phyloP scores from a whole-genome alignment of 345 rosid genomes.

The Salix exigua region DNA sequence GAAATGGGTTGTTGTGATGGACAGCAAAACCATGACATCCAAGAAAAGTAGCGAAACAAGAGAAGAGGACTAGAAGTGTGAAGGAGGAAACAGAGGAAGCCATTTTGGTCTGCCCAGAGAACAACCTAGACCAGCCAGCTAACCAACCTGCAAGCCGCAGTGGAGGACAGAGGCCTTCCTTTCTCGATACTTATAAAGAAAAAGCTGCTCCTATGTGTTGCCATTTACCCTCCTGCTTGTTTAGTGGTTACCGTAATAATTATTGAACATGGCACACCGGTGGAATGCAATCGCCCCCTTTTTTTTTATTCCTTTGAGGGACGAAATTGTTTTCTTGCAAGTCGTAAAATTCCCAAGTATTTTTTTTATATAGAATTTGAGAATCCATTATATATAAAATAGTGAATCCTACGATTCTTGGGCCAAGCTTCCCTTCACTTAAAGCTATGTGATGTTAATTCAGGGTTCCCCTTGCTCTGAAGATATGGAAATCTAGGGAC shows the following conservation, averaged over 20 bases:
- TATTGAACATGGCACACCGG: neutral
- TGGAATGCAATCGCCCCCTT: no score
- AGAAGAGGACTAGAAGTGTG: slow-evolving; percentile 25
- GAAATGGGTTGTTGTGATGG: slow-evolving; percentile 24
- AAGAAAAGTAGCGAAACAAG: slow-evolving; percentile 30
- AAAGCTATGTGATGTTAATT: neutral
- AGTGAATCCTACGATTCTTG: neutral
- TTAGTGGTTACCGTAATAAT: slow-evolving; percentile 10
- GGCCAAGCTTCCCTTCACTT: neutral
- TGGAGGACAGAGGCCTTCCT: slow-evolving; percentile 31
- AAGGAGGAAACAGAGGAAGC: slow-evolving; percentile 23
- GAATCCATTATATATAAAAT: neutral
- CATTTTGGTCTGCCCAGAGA: slow-evolving; percentile 25
- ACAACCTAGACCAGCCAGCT: slow-evolving; percentile 27
- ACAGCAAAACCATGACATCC: slow-evolving; percentile 56
- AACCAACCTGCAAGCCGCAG: slow-evolving; percentile 37
- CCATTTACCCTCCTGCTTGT: slow-evolving; percentile 14
- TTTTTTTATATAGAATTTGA: no score
- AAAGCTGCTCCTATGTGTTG: slow-evolving; percentile 22
- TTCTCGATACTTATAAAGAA: slow-evolving; percentile 54
- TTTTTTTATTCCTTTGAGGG: neutral
- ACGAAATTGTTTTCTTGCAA: neutral
- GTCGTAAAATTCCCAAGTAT: neutral
- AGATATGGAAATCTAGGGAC: neutral
- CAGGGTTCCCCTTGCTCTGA: neutral